phyloP scores from a whole-genome alignment of 2,329 filamentous ascomycete species.

The Ophiosphaerella narmari region DNA sequence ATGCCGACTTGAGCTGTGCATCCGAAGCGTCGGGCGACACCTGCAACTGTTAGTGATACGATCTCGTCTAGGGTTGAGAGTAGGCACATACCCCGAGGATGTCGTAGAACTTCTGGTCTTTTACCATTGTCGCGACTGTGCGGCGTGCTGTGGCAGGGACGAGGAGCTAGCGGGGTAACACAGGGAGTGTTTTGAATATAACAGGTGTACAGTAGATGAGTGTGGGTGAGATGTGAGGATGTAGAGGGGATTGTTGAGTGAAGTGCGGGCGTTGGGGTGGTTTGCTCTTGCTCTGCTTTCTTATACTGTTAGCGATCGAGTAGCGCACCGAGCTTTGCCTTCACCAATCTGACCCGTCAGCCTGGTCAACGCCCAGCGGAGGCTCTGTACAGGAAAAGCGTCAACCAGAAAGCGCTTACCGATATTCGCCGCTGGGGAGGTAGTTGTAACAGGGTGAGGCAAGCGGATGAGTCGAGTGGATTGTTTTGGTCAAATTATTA shows the following conservation, averaged over 20 bases:
- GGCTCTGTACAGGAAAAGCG: conserved; percentile 5
- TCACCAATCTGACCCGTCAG: conserved; percentile 17
- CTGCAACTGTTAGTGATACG: conserved; percentile 52
- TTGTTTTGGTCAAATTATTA: conserved; percentile 16
- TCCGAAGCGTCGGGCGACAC: conserved; percentile 80
- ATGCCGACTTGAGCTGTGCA: conserved; percentile 86
- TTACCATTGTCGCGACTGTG: conserved; percentile 65
- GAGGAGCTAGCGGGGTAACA: conserved; percentile 31
- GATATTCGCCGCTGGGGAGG: conserved; percentile 11
- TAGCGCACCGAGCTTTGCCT: conserved; percentile 14
- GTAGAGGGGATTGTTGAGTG: conserved; percentile 3
- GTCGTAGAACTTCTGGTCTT: conserved; percentile 80
- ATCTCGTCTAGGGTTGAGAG: conserved; percentile 32
- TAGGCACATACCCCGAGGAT: conserved; percentile 67
- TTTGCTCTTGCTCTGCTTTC: conserved; percentile 1
- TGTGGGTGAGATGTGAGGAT: conserved; percentile 13
- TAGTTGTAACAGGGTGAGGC: not conserved
- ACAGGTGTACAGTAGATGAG: conserved; percentile 8
- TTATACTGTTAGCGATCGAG: conserved; percentile 23
- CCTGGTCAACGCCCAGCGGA: conserved; percentile 15
- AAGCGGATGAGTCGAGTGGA: conserved; percentile 10
- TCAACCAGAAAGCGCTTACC: conserved; percentile 22
- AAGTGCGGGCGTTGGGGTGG: conserved; percentile 7
- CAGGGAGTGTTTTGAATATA: too few species aligned
- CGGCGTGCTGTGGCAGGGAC: conserved; percentile 11